Percentiles rank a stretch among this genome's conserved stretches.
These are phyloP conservation scores for Podaxis mareebaensis DNA, from an alignment of 768 basidiomycete species.

Conservation along the genomic window DNA sequence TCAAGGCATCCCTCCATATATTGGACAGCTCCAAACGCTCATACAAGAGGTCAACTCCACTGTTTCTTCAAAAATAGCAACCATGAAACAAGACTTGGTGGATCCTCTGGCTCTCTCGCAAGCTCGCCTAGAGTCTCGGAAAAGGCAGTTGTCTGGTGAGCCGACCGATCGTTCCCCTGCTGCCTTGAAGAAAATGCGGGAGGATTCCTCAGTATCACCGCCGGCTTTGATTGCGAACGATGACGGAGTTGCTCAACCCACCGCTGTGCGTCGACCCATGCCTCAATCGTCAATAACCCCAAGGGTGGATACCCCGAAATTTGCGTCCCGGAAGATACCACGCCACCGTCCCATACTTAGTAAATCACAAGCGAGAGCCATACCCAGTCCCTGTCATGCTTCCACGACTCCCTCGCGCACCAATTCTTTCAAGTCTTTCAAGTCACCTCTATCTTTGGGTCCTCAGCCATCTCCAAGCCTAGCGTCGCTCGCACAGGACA, in stretches of 20 bases:
- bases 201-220: background rate
- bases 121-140: background rate
- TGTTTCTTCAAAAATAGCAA: background rate
- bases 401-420: background rate
- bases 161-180: background rate
- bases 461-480: background rate
- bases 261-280: background rate
- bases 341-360: background rate
- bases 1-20: constrained; percentile 58
- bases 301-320: background rate
- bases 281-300: background rate
- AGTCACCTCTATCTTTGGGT: background rate
- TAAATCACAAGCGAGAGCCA: background rate
- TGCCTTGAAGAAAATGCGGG: constrained; percentile 3
- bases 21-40: constrained; percentile 34
- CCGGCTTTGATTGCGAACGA: background rate
- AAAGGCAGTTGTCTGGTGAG: constrained; percentile 5
- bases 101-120: background rate
- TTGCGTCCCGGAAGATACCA: background rate
- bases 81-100: constrained; percentile 1
- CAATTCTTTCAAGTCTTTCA: background rate
- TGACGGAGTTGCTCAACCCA: background rate
- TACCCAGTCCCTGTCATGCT: background rate
- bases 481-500: background rate
- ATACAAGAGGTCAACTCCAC: constrained; percentile 5